Evolutionary conservation across 1,284 basidiomycete genomes (phyloP), one percentile per base, ranked within the genome.

Genomic region (Mycena sp.): DNA sequence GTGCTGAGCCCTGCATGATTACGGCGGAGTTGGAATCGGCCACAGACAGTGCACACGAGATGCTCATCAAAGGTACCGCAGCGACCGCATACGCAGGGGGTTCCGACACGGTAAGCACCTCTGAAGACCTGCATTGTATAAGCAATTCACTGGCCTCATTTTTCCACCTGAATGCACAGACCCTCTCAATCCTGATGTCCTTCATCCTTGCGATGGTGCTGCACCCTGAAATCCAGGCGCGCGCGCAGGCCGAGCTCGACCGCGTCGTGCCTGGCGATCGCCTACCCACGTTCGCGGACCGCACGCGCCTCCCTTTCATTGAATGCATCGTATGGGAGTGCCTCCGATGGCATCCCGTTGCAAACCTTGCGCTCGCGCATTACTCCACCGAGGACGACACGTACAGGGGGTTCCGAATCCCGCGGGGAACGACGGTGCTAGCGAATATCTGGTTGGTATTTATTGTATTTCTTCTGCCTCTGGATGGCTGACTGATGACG

Each of bases 311-410:
- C 23, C 77, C 80, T 26, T 79, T 76, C 50, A 71, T 81, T 26
- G 74, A 70, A 37, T 67, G 74, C 65, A 65, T 61, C 38, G 52
- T 35, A 2, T 64, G 35, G 52, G 62, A 78, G 72, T 73, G 77
- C 30, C 67, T 83, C 7, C 72, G 81, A 53, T 83, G 81, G 82
- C 77, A 81, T 65, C 81, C 81, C n/a, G 75, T 78, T n/a, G 70
- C 76, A 16, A 79, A 81, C 30, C 61, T 82, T 54, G 77, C 76
- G 19, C 55, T 81, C 12, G 77, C 71, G 16, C 81, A 63, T 30
- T 52, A 48, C 21, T 19, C 61, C 7, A 67, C 65, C 6, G 69
- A 79, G 49, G 76, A 81, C 29, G 81, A 84, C 56, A 77, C 77
- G 43, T 83, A 83, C 59, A 54, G 73, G 32, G 82, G 82, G 3